These are phyloP conservation scores for Tuber brumale DNA, from an alignment of 495 filamentous ascomycete species.

Conservation along the genomic window DNA sequence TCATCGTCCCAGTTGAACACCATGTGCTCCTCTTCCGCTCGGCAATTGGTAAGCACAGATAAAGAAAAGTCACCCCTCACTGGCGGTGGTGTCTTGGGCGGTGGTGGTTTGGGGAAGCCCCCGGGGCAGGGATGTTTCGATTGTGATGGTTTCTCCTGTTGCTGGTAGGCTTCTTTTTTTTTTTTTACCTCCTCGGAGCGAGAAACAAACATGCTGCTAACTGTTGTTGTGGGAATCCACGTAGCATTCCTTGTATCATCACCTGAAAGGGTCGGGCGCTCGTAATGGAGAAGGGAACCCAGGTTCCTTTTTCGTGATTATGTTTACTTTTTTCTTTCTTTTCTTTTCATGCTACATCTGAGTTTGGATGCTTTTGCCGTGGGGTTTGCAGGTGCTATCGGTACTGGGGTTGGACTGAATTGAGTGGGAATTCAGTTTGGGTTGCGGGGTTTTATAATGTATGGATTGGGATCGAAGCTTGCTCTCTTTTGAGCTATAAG, in stretches of 20 bases:
- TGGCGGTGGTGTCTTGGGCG: constrained; percentile 25
- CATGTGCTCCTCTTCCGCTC: constrained; percentile 25
- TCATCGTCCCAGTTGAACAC: constrained; percentile 2
- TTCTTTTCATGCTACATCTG: neutral
- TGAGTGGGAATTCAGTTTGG: neutral
- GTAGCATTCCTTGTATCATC: constrained; percentile 32
- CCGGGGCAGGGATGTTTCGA: constrained; percentile 29
- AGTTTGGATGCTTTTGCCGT: neutral
- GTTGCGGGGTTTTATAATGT: neutral
- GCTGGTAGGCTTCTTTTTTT: constrained; percentile 20
- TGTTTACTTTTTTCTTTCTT: neutral
- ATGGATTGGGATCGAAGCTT: neutral
- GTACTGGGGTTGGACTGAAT: neutral
- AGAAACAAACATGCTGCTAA: constrained; percentile 7
- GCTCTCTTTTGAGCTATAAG: neutral
- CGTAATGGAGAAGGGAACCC: neutral
- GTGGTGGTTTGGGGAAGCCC: constrained; percentile 31
- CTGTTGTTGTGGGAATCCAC: neutral
- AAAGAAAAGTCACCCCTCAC: constrained; percentile 35
- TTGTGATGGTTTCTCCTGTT: constrained; percentile 32
- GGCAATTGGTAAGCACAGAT: constrained; percentile 14
- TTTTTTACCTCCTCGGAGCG: neutral
- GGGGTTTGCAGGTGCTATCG: neutral
- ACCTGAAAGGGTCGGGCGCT: constrained; percentile 17
- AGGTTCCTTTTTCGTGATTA: constrained; percentile 1